Evolutionary conservation across 2,329 filamentous ascomycete genomes (phyloP), one percentile per base, ranked within the genome.

Genomic region (Nemania diffusa): DNA sequence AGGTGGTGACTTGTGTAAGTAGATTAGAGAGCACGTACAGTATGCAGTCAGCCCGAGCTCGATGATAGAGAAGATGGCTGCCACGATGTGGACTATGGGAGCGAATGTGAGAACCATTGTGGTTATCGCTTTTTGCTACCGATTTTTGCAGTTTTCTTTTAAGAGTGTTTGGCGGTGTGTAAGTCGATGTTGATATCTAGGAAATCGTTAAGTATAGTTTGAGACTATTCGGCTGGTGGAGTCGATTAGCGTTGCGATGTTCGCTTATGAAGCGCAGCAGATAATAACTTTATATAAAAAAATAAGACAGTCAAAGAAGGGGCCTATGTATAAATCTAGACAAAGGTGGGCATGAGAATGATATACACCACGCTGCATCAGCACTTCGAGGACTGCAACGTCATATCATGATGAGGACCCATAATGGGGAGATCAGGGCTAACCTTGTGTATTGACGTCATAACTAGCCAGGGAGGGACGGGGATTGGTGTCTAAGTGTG

Each of bases 21-120:
- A n/a, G 17, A 5, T n/a, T n/a, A 1, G 15, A 20, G 17, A 20
- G 15, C 15, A 81, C 85, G 29, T 83, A 94, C 92, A 83, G 76
- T 94, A 94, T 59, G 86, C 90, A 55, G 88, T 90, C 40, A 97
- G 80, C 24, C 91, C 93, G 9, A 97, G 86, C 73, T 94, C 88
- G 71, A 94, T 88, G 69, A 96, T 83, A 40, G 90, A 84, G 73
- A 97, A 87, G 46, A 93, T 71, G 11, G 84, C 85, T 74, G 95
- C 90, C 57, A 88, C 82, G 66, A 86, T 84, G 77, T 93, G 91
- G 70, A 92, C 82, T 46, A 90, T 87, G 72, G 88, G 82, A 44
- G 88, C 81, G 75, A 88, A 85, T 67, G 81, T 82, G 75, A 86
- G 78, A 32, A 81, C 80, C 87, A 89, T 76, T 20, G 57, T 87